Evolutionary conservation across 2,329 filamentous ascomycete species (phyloP), one percentile per base, ranked within the genome.

Genomic region (Verticillium isaacii): DNA sequence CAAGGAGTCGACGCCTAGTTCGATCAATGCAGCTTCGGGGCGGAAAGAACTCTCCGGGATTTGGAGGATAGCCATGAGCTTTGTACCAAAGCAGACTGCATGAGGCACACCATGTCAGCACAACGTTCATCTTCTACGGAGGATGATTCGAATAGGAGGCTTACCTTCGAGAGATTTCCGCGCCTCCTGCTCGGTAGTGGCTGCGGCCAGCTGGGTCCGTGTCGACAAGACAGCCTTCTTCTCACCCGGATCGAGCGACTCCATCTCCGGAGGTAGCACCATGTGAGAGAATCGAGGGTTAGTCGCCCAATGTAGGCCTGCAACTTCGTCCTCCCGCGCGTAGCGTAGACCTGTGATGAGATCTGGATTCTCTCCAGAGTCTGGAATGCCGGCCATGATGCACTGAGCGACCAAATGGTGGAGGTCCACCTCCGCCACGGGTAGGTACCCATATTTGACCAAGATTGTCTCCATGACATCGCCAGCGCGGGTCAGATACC

Each of bases 331-430:
- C n/a, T 41, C 37, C 6, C 37, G 14, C 17, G 34, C 34, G 7
- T 36, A 36, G 14, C 34, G 37, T 7, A 72, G 34, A 11, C 68
- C 72, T 4, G 67, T 66, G 17, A 65, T 65, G 34, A 72, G 61
- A 56, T 73, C 69, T 5, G 67, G 57, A 11, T 56, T 59, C 0
- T 60, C 39, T 23, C 39, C 39, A 57, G 64, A 68, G 3, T 66
- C 65, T 0, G 70, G 70, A 7, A 61, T 68, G 15, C 77, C 74
- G 25, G 71, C 70, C 0, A 74, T 52, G 5, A 82, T 72, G 1
- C 73, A 75, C 62, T 82, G 77, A 1, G 77, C 75, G 57, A 82
- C 77, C 19, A 75, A 63, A 8, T 76, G 69, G 61, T 78, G 77
- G 5, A 80, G 76, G 74, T 12, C 61, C 57, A 0, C 76, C 11